Evolutionary conservation across 2,329 filamentous ascomycete species (phyloP), one percentile per base, ranked within the genome.

Genomic region (Ascosphaera apis): DNA sequence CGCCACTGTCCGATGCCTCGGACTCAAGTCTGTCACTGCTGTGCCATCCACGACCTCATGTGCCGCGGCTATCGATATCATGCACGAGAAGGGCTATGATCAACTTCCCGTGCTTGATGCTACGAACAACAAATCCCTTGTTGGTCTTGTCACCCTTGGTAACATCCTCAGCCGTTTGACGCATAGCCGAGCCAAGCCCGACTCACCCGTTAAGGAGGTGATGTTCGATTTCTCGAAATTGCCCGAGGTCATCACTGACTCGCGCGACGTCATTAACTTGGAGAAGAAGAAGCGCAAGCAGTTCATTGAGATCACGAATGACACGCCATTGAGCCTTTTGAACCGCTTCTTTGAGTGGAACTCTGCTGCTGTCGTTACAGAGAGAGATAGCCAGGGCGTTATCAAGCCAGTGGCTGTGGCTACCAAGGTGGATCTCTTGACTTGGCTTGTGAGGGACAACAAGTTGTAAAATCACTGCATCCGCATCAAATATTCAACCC

Each of bases 291-390:
- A 69, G 54, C 51, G 55, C 15, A 66, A 74, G 39, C 73, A 78
- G 50, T 98, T 92, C 57, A 78, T 95, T 35, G 79, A 95, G 58
- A 92, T 98, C 51, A 95, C 88, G 4, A 63, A 78, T 52, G 80
- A 93, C 44, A 98, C 88, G 1, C 77, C 78, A 2, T 65, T 98
- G 28, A 70, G 68, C 33, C 75, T 78, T 32, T 65, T 98, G 37
- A 86, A 82, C 62, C 74, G 79, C 49, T 98, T 98, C 60, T 82
- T 95, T 44, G 83, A 95, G 60, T 95, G 88, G 83, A 95, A 98
- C 58, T 88, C 79, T 45, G 86, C 88, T 0, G 88, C 88, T 0
- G 73, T 98, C 34, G 82, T 98, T 2, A 98, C 86, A 0, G 84
- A 95, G 54, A 66, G 69, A 30, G 66, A 67, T 39, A 58, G 62